Conservation (phyloP, 768 basidiomycete genomes). For the Podaxis rugospora region DNA sequence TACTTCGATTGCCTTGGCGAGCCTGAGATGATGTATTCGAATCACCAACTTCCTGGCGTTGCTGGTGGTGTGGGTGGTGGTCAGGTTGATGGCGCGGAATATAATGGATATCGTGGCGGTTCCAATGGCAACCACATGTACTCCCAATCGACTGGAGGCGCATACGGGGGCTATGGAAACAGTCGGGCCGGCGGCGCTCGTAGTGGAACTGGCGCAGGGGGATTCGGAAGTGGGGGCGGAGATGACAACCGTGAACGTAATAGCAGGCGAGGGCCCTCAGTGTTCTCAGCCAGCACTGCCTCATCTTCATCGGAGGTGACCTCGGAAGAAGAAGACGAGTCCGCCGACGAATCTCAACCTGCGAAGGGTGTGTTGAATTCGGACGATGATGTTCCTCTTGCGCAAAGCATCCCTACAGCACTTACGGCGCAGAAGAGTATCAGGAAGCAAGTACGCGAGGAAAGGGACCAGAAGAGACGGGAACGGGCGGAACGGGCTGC, state of each 20-base stretch:
- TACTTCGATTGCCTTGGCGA: slow-evolving; percentile 12
- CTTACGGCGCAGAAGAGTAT: slow-evolving; percentile 80
- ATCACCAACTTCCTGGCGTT: slow-evolving; percentile 44
- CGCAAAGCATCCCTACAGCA: slow-evolving; percentile 78
- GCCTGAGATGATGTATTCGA: slow-evolving; percentile 26
- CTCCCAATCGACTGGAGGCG: neutral
- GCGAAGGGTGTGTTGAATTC: slow-evolving; percentile 19
- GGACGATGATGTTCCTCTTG: slow-evolving; percentile 80
- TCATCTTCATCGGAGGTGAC: slow-evolving; percentile 26
- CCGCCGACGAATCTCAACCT: neutral
- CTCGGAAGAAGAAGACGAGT: slow-evolving; percentile 37
- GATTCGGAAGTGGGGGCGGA: slow-evolving; percentile 22
- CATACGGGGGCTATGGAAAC: neutral
- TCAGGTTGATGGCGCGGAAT: neutral
- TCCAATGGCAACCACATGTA: neutral
- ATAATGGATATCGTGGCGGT: slow-evolving; percentile 8
- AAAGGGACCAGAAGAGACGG: slow-evolving; percentile 53
- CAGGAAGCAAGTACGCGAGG: slow-evolving; percentile 64
- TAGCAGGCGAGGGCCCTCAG: slow-evolving; percentile 20
- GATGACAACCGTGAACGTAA: slow-evolving; percentile 37
- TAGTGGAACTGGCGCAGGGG: slow-evolving; percentile 18
- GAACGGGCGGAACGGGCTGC: slow-evolving; percentile 35
- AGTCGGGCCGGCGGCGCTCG: neutral
- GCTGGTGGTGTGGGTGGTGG: slow-evolving; percentile 30
- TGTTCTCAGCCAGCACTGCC: neutral